These are phyloP conservation scores for Mycena sanguinolenta DNA, from an alignment of 768 basidiomycete genomes.

Conservation along the genomic window DNA sequence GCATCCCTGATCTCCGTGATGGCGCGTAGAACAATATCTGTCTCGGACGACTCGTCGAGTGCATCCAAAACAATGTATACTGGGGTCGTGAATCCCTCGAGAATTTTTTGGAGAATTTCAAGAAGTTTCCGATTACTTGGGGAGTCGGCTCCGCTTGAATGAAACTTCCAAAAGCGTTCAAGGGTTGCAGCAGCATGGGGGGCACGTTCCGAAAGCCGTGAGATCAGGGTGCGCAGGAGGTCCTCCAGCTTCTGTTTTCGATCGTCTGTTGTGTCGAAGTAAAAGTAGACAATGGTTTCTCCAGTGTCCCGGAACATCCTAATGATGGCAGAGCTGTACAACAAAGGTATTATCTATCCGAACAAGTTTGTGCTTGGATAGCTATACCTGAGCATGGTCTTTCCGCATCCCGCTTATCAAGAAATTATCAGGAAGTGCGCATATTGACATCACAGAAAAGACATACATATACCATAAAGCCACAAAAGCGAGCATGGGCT, in stretches of 20 bases:
- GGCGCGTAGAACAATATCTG: conserved; percentile 17
- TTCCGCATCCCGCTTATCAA: no score
- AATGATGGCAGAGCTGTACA: conserved; percentile 1
- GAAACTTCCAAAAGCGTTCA: conserved; percentile 1
- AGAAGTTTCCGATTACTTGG: conserved; percentile 5
- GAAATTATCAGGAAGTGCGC: neutral
- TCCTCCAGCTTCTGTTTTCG: conserved; percentile 1
- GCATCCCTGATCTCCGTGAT: conserved; percentile 18
- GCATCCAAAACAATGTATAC: conserved; percentile 41
- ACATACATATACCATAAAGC: conserved; percentile 14
- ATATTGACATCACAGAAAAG: neutral
- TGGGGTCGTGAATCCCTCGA: conserved; percentile 11
- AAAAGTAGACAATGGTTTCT: no score
- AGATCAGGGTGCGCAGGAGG: neutral
- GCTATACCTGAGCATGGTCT: neutral
- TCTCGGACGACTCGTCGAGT: conserved; percentile 38
- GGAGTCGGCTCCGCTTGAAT: neutral
- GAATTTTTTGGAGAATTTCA: conserved; percentile 13
- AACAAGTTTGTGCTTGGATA: neutral
- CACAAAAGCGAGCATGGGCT: no score
- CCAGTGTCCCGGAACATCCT: no score
- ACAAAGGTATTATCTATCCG: neutral
- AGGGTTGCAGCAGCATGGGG: conserved; percentile 3
- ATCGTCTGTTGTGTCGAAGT: neutral
- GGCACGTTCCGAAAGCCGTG: no score